A percentile compares a stretch with the other conserved stretches of the same genome.
These are phyloP conservation scores for Acanthamoeba culbertsoni DNA, from an alignment of 208 protist species.

Conservation along the genomic window DNA sequence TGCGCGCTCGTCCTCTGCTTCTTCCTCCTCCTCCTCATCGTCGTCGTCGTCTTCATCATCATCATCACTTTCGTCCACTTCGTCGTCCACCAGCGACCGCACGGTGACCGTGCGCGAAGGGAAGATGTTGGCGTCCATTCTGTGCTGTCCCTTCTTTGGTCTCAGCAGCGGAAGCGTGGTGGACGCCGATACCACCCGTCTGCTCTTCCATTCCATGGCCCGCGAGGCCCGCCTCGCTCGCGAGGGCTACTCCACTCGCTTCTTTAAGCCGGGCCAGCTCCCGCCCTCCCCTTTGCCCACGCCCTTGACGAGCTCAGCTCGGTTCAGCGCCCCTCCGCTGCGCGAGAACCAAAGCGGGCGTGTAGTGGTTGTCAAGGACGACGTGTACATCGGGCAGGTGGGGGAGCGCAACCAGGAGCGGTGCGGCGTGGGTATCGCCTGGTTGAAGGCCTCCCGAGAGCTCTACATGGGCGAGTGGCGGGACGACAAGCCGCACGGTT, in stretches of 20 bases:
- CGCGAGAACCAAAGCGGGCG: conserved; percentile 3
- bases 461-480: conserved; percentile 46
- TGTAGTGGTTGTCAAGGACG: conserved; percentile 1
- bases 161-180: neutral
- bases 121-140: conserved; percentile 38
- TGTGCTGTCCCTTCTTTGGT: conserved; percentile 18
- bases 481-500: conserved; percentile 22
- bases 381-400: conserved; percentile 17
- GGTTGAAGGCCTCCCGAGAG: conserved; percentile 13
- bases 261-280: neutral
- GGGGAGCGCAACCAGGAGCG: neutral
- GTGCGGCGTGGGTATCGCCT: conserved; percentile 34
- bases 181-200: neutral
- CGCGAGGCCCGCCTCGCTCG: conserved; percentile 13
- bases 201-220: conserved; percentile 24
- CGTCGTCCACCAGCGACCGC: neutral
- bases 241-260: conserved; percentile 9
- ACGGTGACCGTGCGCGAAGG: neutral
- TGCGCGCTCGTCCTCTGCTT: neutral
- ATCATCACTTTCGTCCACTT: neutral
- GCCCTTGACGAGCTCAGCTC: neutral
- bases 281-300: neutral
- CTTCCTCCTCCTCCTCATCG: neutral
- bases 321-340: neutral
- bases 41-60: neutral